These are phyloP conservation scores for Apophysomyces trapeziformis DNA, from an alignment of 371 early-diverging fungal genomes.

Conservation along the genomic window DNA sequence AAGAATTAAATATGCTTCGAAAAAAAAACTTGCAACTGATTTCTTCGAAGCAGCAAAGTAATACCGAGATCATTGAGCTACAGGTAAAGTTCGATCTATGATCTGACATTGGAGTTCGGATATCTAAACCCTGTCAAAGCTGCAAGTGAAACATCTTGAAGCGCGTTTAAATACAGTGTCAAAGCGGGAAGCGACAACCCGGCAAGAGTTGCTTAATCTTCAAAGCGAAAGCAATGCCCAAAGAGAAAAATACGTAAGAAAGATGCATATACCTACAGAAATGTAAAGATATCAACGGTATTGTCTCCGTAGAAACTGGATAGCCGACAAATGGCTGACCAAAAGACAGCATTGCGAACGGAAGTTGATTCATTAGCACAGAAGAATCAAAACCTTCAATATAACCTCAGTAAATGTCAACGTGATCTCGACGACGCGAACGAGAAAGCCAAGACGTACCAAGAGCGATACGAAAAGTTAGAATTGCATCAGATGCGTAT, in stretches of 20 bases:
- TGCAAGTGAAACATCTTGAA: slow-evolving; percentile 6
- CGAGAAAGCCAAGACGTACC: slow-evolving; percentile 8
- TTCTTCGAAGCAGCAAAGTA: background rate
- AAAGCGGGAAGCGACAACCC: background rate
- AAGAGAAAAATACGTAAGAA: slow-evolving; percentile 3
- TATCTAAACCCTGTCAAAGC: background rate
- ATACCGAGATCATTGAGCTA: background rate
- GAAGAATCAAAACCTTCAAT: slow-evolving; percentile 13
- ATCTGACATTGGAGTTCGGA: background rate
- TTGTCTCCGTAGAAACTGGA: background rate
- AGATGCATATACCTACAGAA: background rate
- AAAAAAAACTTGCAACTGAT: background rate
- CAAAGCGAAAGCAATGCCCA: slow-evolving; percentile 2
- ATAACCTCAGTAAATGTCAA: background rate
- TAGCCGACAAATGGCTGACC: slow-evolving; percentile 6
- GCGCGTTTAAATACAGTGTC: background rate
- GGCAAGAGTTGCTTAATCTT: background rate
- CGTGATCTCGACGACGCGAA: slow-evolving; percentile 15
- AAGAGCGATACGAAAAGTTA: slow-evolving; percentile 20
- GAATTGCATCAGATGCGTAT: slow-evolving; percentile 14
- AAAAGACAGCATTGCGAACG: slow-evolving; percentile 14
- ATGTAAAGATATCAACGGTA: background rate
- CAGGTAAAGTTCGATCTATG: background rate
- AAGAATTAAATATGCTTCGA: background rate
- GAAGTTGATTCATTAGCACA: slow-evolving; percentile 15